These are phyloP conservation scores for Amylocarpus encephaloides DNA, from an alignment of 2,329 filamentous ascomycete genomes.

Conservation along the genomic window DNA sequence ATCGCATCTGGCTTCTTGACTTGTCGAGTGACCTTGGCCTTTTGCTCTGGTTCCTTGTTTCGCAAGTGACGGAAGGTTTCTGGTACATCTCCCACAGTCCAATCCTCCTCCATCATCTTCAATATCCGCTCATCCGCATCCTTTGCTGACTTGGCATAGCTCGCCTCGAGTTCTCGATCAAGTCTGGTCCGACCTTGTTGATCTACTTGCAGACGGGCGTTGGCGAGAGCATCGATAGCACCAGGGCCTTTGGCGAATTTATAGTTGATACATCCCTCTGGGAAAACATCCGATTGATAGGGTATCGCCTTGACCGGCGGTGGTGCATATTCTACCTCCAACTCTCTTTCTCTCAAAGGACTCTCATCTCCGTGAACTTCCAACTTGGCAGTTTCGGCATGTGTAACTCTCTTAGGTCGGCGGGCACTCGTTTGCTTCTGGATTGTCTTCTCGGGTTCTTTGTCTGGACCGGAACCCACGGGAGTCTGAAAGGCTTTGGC, in stretches of 20 bases:
- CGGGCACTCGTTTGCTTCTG: conserved; percentile 49
- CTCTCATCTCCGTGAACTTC: conserved; percentile 52
- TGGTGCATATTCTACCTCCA: conserved; percentile 88
- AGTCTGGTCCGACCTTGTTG: conserved; percentile 58
- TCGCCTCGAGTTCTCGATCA: conserved; percentile 54
- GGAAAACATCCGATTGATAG: conserved; percentile 65
- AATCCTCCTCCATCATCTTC: conserved; percentile 57
- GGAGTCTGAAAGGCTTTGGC: conserved; percentile 60
- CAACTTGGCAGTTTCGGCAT: conserved; percentile 53
- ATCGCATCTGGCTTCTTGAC: conserved; percentile 20
- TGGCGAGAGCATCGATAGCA: conserved; percentile 54
- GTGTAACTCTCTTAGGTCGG: conserved; percentile 49
- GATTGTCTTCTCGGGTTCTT: conserved; percentile 57
- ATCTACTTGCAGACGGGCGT: conserved; percentile 57
- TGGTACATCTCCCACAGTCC: conserved; percentile 51
- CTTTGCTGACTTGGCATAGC: conserved; percentile 35
- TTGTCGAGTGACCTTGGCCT: conserved; percentile 7
- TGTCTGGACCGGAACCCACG: conserved; percentile 52
- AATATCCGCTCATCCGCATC: conserved; percentile 62
- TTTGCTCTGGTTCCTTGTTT: conserved; percentile 25
- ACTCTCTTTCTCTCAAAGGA: conserved; percentile 57
- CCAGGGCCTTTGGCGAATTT: conserved; percentile 53
- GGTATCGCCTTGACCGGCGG: conserved; percentile 60
- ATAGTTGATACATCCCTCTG: conserved; percentile 49
- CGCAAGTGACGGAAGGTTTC: conserved; percentile 35